Evolutionary conservation across 345 rosid species (phyloP), one percentile per base, ranked within the genome.

Genomic region (Hibiscus trionum): DNA sequence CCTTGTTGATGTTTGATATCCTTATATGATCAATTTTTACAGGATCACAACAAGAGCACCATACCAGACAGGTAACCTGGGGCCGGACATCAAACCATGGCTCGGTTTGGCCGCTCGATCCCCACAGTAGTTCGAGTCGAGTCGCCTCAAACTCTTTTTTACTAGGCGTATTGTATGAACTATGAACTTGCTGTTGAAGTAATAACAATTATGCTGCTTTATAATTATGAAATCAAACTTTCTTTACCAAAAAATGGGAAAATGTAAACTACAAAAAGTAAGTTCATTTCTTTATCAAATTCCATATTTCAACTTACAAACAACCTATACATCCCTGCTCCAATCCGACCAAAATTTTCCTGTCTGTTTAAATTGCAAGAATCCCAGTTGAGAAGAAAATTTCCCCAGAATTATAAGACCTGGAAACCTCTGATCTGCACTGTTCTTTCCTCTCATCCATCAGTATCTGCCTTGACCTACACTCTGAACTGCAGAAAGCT

Each of bases 401-500:
- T 66, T 87, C 84, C 21, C 82, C 88, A 67, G 79, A 59, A 10
- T 16, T n/a, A 52, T 83, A 80, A 27, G 73, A 76, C 67, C 77
- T 78, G 21, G 81, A 39, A 37, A 77, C 80, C 29, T 79, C 85
- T 16, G 90, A 80, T 82, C 83, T 80, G 80, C 93, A 88, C 77
- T 74, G 85, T 75, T 90, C 87, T 76, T 83, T 85, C 7, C 80
- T 69, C 69, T 91, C 94, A 19, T 91, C 93, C 55, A 71, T 82
- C 69, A 73, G 75, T 68, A 93, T 91, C 31, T 89, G 90, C 61
- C 72, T 78, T 11, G 93, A 85, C 71, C 97, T 76, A 77, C 98
- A 93, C 71, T 90, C 97, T 12, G 73, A 61, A 81, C 97, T 93
- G 50, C 95, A 93, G 76, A 88, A 93, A 0, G 83, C 98, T 31